phyloP scores from a whole-genome alignment of 2,329 filamentous ascomycete genomes.

The Orbilia quercus region DNA sequence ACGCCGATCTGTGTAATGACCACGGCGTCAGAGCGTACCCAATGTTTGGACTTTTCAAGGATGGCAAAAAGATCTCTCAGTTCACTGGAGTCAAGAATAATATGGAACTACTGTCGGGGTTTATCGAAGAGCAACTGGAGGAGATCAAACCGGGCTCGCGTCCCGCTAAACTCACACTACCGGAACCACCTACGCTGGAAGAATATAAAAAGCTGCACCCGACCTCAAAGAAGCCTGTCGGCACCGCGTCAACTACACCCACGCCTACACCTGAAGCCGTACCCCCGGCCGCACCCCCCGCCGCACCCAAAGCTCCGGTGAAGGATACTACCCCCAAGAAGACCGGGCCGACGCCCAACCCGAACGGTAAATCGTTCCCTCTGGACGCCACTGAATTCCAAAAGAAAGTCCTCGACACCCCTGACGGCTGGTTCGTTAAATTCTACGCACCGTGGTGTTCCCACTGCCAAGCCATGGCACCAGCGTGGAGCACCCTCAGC shows the following conservation, averaged over 20 bases:
- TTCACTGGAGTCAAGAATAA: constrained; percentile 73
- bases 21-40: constrained; percentile 78
- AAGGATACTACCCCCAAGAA: constrained; percentile 54
- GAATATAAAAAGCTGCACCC: constrained; percentile 60
- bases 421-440: constrained; percentile 97
- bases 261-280: constrained; percentile 62
- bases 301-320: constrained; percentile 64
- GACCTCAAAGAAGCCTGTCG: constrained; percentile 61
- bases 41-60: constrained; percentile 80
- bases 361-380: constrained; percentile 77
- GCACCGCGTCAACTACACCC: constrained; percentile 58
- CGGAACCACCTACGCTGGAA: constrained; percentile 72
- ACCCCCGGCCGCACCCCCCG: constrained; percentile 3
- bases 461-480: constrained; percentile 92
- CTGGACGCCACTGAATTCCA: constrained; percentile 89
- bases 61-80: constrained; percentile 75
- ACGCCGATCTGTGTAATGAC: constrained; percentile 78
- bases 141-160: constrained; percentile 82
- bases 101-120: constrained; percentile 73
- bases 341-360: constrained; percentile 70
- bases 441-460: constrained; percentile 98
- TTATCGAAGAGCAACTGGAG: constrained; percentile 82
- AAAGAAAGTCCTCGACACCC: constrained; percentile 82
- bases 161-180: constrained; percentile 74
- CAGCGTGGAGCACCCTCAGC: constrained; percentile 88